Evolutionary conservation across 2,329 filamentous ascomycete genomes (phyloP).

Genomic region (Penicillium sp.): DNA sequence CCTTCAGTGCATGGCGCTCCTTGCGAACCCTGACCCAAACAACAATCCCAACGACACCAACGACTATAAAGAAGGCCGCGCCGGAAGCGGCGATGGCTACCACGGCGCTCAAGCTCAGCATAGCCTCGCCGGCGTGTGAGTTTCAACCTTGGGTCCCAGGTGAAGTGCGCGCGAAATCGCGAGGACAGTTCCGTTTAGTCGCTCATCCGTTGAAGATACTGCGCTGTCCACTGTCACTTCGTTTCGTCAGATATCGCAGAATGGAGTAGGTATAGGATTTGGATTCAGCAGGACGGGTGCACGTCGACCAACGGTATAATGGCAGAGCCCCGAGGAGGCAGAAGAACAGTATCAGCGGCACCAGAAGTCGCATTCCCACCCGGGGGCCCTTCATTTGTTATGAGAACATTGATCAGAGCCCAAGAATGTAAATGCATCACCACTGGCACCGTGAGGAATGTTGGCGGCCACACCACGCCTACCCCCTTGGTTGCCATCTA

Average conservation of each 20-base stretch:
- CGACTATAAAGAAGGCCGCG: slow-evolving; percentile 34
- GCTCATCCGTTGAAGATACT: slow-evolving; percentile 11
- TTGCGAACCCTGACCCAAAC: slow-evolving; percentile 38
- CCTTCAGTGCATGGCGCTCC: slow-evolving; percentile 29
- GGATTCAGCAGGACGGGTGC: no score
- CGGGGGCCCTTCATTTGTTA: slow-evolving; percentile 30
- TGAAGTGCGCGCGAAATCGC: slow-evolving; percentile 1
- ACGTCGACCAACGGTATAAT: no score
- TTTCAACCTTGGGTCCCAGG: not conserved
- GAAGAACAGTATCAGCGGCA: slow-evolving; percentile 8
- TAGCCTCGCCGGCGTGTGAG: slow-evolving; percentile 21
- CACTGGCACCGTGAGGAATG: slow-evolving; percentile 31
- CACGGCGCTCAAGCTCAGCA: slow-evolving; percentile 33
- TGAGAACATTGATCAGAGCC: slow-evolving; percentile 22
- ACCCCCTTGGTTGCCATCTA: slow-evolving; percentile 7
- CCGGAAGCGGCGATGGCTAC: slow-evolving; percentile 37
- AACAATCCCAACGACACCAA: slow-evolving; percentile 32
- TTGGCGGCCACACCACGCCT: slow-evolving; percentile 21
- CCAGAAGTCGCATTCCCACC: slow-evolving; percentile 9
- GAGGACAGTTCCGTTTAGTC: not conserved
- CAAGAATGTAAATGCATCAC: slow-evolving; percentile 35
- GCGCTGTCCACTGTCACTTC: no score
- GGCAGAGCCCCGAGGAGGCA: no score
- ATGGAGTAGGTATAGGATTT: no score
- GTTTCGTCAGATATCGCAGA: no score